Base-by-base conservation (phyloP, 768 basidiomycete genomes). In the Rhodotorula babjevae region DNA sequence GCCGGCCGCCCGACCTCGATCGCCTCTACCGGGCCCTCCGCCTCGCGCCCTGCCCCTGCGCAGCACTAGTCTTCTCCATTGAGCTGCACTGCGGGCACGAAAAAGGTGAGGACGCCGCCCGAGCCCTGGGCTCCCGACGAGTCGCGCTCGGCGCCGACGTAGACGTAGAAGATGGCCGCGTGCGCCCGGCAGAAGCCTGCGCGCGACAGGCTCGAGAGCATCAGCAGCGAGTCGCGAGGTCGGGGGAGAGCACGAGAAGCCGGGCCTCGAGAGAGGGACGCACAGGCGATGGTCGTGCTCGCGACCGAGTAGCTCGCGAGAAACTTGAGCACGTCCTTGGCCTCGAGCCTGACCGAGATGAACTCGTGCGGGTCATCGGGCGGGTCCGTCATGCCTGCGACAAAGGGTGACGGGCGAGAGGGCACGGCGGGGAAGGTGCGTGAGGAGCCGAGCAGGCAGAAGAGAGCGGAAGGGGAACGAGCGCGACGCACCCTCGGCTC, bases 91-190 rank as follows among this genome's bases (percentile, higher is more conserved):
- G 88, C 89, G 56, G 92, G 92, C 63, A 93, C 87, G 78, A 92
- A 93, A 79, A 90, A 93, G 5, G 92, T 93, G 73, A 93, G 83
- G 55, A 93, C 90, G 5, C 91, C 92, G 58, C 91, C 58, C n/a
- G 27, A 15, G 9, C 53, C 53, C 2, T 25, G 27, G 5, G n/a
- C 90, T 0, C 89, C 87, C 67, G 90, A 87, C 10, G 86, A 86
- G 19, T 88, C 84, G 52, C 68, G 66, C 21, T 67, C 29, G 46
- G 91, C 88, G 18, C 92, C 92, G 57, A 93, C 89, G 78, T 93
- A 93, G 65, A 93, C 91, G 74, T 93, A 93, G 63, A 93, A 84
- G 75, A 93, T 93, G 69, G 90, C 84, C 78, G 91, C 93, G 73
- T 92, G 89, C 69, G 87, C 85, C 75, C 88, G 87, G 78, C 92